These are phyloP conservation scores for Oryza australiensis DNA, from an alignment of 176 grass and related monocot genomes.

Conservation along the genomic window DNA sequence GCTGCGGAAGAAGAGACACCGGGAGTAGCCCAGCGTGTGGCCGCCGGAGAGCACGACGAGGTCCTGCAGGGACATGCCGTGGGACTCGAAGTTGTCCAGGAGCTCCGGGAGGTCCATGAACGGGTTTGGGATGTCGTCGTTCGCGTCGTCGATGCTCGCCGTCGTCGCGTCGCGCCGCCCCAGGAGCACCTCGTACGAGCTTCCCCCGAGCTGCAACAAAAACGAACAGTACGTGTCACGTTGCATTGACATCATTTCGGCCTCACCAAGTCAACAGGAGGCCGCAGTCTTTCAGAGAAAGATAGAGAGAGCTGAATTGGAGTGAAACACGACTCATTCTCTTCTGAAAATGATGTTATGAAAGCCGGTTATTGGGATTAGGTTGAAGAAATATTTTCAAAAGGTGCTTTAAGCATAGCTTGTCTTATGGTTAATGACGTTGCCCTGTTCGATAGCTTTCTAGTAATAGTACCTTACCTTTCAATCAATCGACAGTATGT, in stretches of 20 bases:
- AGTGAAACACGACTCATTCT: background rate
- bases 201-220: conserved; percentile 58
- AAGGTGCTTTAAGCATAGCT: conserved; percentile 6
- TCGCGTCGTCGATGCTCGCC: conserved; percentile 54
- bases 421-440: background rate
- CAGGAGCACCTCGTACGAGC: conserved; percentile 61
- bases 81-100: conserved; percentile 52
- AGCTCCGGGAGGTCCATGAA: conserved; percentile 57
- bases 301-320: background rate
- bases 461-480: background rate
- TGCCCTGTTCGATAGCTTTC: background rate
- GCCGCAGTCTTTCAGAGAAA: background rate
- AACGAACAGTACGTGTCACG: background rate
- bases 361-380: background rate
- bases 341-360: background rate
- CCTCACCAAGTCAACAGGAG: background rate
- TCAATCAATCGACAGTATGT: background rate
- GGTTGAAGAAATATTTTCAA: background rate
- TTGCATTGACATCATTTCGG: background rate
- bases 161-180: conserved; percentile 65
- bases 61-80: conserved; percentile 66
- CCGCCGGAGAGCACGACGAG: conserved; percentile 69
- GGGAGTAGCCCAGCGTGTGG: conserved; percentile 78
- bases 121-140: conserved; percentile 56
- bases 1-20: conserved; percentile 60